phyloP scores from a whole-genome alignment of 208 protist genomes.

The Leishmania gerbilli region DNA sequence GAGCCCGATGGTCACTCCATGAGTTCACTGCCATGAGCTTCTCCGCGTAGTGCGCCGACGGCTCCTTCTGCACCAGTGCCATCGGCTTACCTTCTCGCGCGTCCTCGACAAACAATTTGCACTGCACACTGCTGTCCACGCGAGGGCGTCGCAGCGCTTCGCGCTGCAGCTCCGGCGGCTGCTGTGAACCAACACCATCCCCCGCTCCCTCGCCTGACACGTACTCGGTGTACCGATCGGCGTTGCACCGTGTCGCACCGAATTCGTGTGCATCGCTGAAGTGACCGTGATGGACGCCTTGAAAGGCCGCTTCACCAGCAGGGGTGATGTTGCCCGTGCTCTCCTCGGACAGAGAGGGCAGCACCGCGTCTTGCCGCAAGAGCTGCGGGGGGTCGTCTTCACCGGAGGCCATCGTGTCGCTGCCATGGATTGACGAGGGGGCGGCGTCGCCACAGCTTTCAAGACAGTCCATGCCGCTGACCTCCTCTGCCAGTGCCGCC shows the following conservation, averaged over 20 bases:
- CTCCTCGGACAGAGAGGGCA: neutral
- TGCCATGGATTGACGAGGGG: neutral
- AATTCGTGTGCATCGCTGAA: slow-evolving; percentile 7
- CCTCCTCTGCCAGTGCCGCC: neutral
- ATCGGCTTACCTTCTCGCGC: neutral
- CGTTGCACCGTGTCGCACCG: slow-evolving; percentile 13
- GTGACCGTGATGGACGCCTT: neutral
- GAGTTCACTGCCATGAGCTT: neutral
- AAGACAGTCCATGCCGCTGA: neutral
- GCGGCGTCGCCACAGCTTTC: neutral
- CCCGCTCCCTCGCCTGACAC: neutral
- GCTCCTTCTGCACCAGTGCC: neutral
- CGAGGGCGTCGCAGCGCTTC: neutral
- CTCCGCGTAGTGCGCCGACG: neutral
- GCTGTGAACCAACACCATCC: neutral
- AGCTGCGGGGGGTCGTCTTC: neutral
- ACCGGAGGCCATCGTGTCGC: neutral
- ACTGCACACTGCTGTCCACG: neutral
- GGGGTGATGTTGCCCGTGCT: neutral
- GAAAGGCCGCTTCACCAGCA: neutral
- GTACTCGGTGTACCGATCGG: slow-evolving; percentile 6
- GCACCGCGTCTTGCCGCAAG: neutral
- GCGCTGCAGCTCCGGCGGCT: neutral
- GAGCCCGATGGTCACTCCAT: neutral
- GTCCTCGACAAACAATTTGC: neutral